These are phyloP conservation scores for Xylaria longipes DNA, from an alignment of 495 filamentous ascomycete species.

Conservation along the genomic window DNA sequence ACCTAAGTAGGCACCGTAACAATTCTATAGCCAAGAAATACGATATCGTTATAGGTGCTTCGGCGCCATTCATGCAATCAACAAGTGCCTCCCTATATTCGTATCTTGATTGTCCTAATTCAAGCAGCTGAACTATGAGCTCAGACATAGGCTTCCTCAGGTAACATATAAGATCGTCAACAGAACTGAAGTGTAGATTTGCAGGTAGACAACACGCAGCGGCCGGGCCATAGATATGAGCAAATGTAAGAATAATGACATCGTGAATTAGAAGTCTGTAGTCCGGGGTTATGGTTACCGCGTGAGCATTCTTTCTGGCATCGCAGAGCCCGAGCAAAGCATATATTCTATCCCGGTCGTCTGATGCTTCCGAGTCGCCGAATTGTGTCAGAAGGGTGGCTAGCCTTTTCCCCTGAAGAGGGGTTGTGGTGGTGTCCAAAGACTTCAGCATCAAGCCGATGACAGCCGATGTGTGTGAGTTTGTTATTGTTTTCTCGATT, in stretches of 20 bases:
- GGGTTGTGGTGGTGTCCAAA: neutral
- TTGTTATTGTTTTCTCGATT: neutral
- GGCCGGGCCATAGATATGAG: conserved; percentile 9
- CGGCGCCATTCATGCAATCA: neutral
- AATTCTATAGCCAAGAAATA: neutral
- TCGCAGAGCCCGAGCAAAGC: neutral
- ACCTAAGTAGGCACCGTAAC: neutral
- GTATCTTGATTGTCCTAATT: no score
- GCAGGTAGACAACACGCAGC: no score
- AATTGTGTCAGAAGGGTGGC: neutral
- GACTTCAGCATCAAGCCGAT: neutral
- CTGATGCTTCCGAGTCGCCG: neutral
- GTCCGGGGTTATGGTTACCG: neutral
- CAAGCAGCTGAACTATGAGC: neutral
- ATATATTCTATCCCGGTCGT: neutral
- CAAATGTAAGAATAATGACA: neutral
- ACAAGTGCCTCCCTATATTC: neutral
- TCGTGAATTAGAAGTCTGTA: neutral
- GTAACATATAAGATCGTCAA: neutral
- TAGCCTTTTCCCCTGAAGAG: neutral
- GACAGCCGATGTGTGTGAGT: neutral
- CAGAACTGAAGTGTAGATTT: neutral
- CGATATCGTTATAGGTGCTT: neutral
- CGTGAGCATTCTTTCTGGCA: neutral
- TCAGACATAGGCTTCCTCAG: neutral